Evolutionary conservation across 2,329 filamentous ascomycete species (phyloP).

Genomic region (Cladosporium sp.): DNA sequence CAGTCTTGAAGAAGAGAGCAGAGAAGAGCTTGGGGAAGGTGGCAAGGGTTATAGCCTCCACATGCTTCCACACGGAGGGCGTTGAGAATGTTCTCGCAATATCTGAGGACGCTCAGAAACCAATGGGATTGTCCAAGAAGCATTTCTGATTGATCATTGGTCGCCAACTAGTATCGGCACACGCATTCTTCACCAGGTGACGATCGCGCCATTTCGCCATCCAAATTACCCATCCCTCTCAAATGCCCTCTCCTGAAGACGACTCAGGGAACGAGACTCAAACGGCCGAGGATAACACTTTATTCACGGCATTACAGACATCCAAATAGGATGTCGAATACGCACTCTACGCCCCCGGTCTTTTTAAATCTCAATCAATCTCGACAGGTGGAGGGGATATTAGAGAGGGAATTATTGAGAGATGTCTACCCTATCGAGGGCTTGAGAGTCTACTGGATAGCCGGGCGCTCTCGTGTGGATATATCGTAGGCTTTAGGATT

Average conservation of each 20-base stretch:
- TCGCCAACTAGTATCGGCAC: not conserved
- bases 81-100: not conserved
- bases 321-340: not conserved
- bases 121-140: not conserved
- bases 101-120: not conserved
- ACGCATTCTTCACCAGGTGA: not conserved
- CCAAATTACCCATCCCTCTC: not conserved
- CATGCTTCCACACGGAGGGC: too few relatives aligned
- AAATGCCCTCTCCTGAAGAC: not conserved
- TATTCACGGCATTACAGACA: not conserved
- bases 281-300: rapidly evolving
- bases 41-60: not conserved
- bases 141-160: not conserved
- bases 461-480: not conserved
- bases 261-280: not conserved
- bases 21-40: not conserved
- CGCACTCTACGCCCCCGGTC: not conserved
- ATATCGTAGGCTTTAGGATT: not conserved
- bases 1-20: not conserved
- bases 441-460: not conserved
- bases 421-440: not conserved
- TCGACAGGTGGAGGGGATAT: not conserved
- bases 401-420: not conserved
- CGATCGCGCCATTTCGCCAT: not conserved
- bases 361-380: not conserved